Percentiles rank a stretch among this genome's conserved stretches.
phyloP scores from a whole-genome alignment of 163 green algal genomes.

The Volvox carteri region DNA sequence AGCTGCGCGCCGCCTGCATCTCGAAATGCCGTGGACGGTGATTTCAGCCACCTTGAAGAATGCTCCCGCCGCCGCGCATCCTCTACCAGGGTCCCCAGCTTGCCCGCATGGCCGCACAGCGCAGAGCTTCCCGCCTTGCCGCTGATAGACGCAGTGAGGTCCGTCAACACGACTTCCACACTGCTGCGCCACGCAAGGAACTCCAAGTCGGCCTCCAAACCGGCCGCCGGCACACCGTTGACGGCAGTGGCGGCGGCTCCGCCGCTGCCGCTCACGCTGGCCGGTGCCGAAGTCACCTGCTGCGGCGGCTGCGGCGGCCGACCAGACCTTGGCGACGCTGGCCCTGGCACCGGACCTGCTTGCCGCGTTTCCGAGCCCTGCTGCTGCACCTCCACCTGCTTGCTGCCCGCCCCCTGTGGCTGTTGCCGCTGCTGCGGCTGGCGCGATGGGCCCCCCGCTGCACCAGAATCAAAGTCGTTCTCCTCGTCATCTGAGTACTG shows the following conservation, averaged over 20 bases:
- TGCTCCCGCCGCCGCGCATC: slow-evolving; percentile 39
- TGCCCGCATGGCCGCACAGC: slow-evolving; percentile 14
- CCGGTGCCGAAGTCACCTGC: neutral
- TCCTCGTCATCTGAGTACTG: slow-evolving; percentile 64
- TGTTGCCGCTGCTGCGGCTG: slow-evolving; percentile 3
- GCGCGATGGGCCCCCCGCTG: neutral
- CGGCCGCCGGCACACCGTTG: neutral
- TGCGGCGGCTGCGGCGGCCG: neutral
- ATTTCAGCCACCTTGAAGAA: slow-evolving; percentile 56
- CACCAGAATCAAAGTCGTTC: slow-evolving; percentile 17
- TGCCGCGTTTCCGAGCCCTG: neutral
- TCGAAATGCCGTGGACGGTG: slow-evolving; percentile 24
- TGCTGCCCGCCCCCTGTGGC: neutral
- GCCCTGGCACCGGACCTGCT: neutral
- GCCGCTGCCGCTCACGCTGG: neutral
- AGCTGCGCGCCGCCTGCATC: slow-evolving; percentile 53
- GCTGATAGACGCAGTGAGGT: slow-evolving; percentile 19
- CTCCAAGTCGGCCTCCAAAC: neutral
- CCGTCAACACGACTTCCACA: slow-evolving; percentile 32
- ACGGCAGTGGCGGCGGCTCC: neutral
- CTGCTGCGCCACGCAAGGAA: slow-evolving; percentile 44
- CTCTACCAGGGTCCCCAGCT: slow-evolving; percentile 31
- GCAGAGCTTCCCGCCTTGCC: neutral
- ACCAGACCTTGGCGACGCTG: neutral
- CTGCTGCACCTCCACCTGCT: neutral